Evolutionary conservation across 176 grass and related monocot species (phyloP), one percentile per base, ranked within the genome.

Genomic region (Lolium rigidum): DNA sequence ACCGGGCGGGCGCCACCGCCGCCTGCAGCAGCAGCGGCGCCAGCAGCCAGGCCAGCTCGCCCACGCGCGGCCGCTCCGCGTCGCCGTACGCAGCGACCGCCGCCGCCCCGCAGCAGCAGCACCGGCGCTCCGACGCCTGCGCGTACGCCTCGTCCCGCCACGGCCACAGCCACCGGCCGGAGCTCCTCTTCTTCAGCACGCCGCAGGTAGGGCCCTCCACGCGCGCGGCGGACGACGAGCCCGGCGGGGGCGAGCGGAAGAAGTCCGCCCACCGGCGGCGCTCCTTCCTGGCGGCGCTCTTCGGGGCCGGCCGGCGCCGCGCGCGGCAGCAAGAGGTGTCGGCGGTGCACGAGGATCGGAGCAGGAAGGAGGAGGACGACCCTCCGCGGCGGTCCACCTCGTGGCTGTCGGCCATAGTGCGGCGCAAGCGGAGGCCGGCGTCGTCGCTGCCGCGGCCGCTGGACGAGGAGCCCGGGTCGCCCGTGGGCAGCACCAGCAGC

Each of bases 151-250:
- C 75, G 14, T 26, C 74, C 49, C 44, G 35, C 5, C 65, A 11
- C 28, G 43, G 11, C 37, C 48, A 55, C 71, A 2, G 13, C 70
- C 86, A 78, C 39, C 80, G 84, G 47, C 84, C 83, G 21, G 73
- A 69, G 24, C 83, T 90, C 44, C 80, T 93, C 85, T 93, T 93
- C 87, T 91, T 91, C 83, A 81, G 84, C 64, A 95, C 91, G 61
- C 94, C 91, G 31, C 94, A 91, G 91, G 82, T 87, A 10, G 85
- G 80, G 0, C 93, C 90, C 4, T 4, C 76, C 73, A 51, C 86
- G 15, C 41, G 73, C 82, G 80, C 39, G 22, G 58, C 25, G 1
- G 69, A 20, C 68, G 75, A 66, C 21, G 77, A 80, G 46, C 37
- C 51, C 5, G 51, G 9, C 13, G 41, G 50, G 7, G 10, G 10